Evolutionary conservation across 441 rosid genomes (phyloP).

Genomic region (Jatropha podagrica): DNA sequence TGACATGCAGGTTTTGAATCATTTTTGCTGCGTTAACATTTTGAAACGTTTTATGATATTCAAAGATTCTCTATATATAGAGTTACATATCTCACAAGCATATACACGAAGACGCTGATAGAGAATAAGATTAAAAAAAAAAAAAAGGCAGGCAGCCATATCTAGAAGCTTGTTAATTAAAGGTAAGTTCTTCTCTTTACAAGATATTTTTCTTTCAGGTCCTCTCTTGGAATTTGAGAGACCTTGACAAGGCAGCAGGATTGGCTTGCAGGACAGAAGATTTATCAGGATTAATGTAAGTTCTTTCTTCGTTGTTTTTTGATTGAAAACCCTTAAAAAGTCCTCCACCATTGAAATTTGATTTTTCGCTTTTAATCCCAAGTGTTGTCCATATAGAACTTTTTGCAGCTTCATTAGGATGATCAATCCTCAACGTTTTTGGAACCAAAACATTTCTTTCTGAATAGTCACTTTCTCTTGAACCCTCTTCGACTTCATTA

Average conservation of each 20-base stretch:
- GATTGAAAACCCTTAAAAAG: slow-evolving; percentile 30
- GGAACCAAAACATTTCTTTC: slow-evolving; percentile 40
- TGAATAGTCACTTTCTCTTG: slow-evolving; percentile 27
- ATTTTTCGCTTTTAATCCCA: slow-evolving; percentile 37
- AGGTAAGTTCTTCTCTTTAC: slow-evolving; percentile 6
- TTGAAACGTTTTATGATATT: slow-evolving; percentile 9
- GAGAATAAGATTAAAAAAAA: background rate
- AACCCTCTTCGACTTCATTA: slow-evolving; percentile 22
- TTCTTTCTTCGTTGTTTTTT: slow-evolving; percentile 24
- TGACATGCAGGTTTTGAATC: background rate
- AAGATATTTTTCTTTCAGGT: slow-evolving; percentile 21
- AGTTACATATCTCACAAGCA: slow-evolving; percentile 7
- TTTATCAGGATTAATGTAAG: slow-evolving; percentile 20
- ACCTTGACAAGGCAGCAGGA: slow-evolving; percentile 61
- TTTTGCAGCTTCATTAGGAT: slow-evolving; percentile 47
- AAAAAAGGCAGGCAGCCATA: background rate
- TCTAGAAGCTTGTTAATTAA: background rate
- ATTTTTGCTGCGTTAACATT: background rate
- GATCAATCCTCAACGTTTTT: slow-evolving; percentile 49
- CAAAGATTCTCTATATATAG: slow-evolving; percentile 13
- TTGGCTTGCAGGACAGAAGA: slow-evolving; percentile 45
- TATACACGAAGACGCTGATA: slow-evolving; percentile 5
- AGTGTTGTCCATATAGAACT: slow-evolving; percentile 51
- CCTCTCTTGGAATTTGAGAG: slow-evolving; percentile 57
- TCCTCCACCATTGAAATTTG: slow-evolving; percentile 25